Base-by-base conservation (phyloP, 306 rosid species). In the Cucurbita maxima region DNA sequence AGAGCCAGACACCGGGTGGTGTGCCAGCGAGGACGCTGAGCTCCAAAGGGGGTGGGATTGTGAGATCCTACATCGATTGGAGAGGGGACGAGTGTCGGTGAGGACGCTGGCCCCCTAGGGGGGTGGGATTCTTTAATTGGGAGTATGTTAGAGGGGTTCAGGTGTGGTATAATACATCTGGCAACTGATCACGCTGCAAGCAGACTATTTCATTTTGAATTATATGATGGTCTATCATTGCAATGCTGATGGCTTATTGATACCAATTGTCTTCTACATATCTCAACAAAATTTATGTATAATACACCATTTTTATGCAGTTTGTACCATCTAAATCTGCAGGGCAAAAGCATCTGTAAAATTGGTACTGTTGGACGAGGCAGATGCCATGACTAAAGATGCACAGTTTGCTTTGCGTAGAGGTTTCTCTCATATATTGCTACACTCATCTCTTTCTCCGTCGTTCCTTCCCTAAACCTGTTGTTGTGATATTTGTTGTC, bases 301-400 rank as follows among this genome's bases (percentile, higher is more conserved):
- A 66, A 12, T 68, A 12, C 52, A 4, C 5, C 74, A 69, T 48
- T 14, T 69, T 48, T 25, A 47, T 52, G 18, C 7, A 41, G 52
- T 50, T 7, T 8, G 75, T 56, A 20, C 47, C 52, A 57, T 73
- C 68, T 62, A 55, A 72, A 74, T 86, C 82, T 84, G 71, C 62
- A 91, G 90, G 59, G 85, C 84, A 47, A 95, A 91, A 86, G 25
- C 88, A 20, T 79, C 90, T 63, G 96, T 95, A 38, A 95, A 95
- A 82, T 78, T 95, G 90, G 81, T 95, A 44, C 80, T 95, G 75
- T 79, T 95, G 76, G 99, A 89, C 79, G 96, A 91, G 84, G 99
- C 99, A 0, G 99, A 95, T 82, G 99, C 99, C 50, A 95, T 95
- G 97, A 95, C 97, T 56, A 95, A 89, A 85, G 97, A 95, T 78